Base-by-base conservation (phyloP, 805 yeast genomes). In the Millerozyma miso region DNA sequence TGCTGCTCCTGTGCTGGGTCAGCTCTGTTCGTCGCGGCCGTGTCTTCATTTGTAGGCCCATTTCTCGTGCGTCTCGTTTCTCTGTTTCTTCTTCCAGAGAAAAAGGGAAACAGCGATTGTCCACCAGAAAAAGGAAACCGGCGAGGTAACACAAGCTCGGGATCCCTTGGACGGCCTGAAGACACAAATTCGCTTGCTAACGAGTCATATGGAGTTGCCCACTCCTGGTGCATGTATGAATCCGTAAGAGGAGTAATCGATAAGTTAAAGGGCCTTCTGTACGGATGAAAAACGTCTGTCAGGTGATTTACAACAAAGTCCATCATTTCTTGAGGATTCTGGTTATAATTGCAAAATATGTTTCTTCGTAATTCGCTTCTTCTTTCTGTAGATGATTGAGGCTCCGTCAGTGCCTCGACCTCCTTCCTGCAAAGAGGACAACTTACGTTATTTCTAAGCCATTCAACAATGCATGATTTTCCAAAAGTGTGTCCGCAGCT, bases 341-440 rank as follows among this genome's bases (percentile, higher is more conserved):
- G 47, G 26, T 55, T 58, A 46, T 43, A 58, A 37, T 50, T 51
- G 31, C 38, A 45, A 8, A 49, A 39, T 12, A 41, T 40, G 29
- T 44, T 45, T 18, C 51, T 43, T 20, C 51, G 33, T n/a, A 58
- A 40, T 18, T 46, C 37, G 15, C 43, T 46, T 20, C 47, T 19
- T 34, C 49, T 48, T 33, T 46, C 51, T 20, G 38, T 26, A 20
- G 44, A 46, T 1, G 54, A 47, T 36, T 58, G 60, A 31, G 41
- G 47, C 15, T 50, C 52, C n/a, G 39, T 49, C 14, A 47, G 43
- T 8, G 58, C 59, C 36, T 62, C 64, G 16, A 65, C 67, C 47
- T 67, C 68, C 37, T 59, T 61, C 2, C 76, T 55, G 40, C 76
- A 70, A 38, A 70, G 53, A 2, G 75, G 75, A 44, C 75, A 70